Percentiles rank a stretch among this genome's conserved stretches.
These are phyloP conservation scores for Lasiodiplodia theobromae DNA, from an alignment of 2,329 filamentous ascomycete species.

Conservation along the genomic window DNA sequence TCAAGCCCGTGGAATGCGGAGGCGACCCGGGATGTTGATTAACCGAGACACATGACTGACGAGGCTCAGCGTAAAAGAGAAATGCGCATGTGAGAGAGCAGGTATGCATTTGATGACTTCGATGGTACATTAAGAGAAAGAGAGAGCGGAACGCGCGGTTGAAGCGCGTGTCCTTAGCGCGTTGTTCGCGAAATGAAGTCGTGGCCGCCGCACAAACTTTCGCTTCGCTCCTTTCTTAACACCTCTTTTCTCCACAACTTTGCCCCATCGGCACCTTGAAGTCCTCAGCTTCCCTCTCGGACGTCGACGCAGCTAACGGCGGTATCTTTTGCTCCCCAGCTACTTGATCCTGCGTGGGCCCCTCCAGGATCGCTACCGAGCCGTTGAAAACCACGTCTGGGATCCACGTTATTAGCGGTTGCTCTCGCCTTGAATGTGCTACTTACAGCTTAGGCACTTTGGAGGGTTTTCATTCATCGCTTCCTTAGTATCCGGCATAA, in stretches of 20 bases:
- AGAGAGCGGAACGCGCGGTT: background rate
- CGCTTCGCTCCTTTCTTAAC: background rate
- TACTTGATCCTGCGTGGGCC: background rate
- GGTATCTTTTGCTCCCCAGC: background rate
- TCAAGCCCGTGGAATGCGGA: background rate
- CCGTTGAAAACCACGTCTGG: slow-evolving; percentile 19
- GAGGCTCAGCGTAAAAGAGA: background rate
- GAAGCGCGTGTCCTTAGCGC: background rate
- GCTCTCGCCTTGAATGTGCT: background rate
- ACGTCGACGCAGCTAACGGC: background rate
- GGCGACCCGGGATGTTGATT: background rate
- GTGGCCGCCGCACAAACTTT: background rate
- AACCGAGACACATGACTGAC: background rate
- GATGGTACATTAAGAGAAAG: background rate
- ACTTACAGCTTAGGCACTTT: background rate
- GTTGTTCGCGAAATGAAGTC: background rate
- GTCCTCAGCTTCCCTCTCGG: background rate
- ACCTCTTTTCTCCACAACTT: background rate
- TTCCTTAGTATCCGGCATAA: background rate
- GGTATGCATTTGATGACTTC: background rate
- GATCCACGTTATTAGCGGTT: background rate
- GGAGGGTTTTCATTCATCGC: background rate
- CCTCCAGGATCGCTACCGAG: slow-evolving; percentile 13
- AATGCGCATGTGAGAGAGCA: background rate
- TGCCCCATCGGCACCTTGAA: background rate